phyloP scores from a whole-genome alignment of 805 yeast species.

The Yamadazyma philogaea region DNA sequence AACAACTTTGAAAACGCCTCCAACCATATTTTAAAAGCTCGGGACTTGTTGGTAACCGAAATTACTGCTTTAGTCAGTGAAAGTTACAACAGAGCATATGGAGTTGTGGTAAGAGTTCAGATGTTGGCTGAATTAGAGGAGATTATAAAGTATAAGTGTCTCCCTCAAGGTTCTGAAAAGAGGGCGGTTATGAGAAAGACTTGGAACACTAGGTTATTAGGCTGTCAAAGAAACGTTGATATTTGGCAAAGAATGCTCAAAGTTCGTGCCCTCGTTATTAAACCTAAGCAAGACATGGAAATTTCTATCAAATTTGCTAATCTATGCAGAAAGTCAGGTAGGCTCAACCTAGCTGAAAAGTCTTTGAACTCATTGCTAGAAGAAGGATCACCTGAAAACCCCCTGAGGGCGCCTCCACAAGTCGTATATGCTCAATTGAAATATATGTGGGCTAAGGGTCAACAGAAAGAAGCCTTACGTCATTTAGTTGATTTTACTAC shows the following conservation, averaged over 20 bases:
- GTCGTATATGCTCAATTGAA: conserved; percentile 96
- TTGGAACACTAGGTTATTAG: conserved; percentile 89
- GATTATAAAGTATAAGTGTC: conserved; percentile 80
- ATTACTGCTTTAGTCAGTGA: conserved; percentile 92
- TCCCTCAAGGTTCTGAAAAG: conserved; percentile 80
- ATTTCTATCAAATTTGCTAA: conserved; percentile 99
- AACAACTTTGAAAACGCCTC: conserved; percentile 82
- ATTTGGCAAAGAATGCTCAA: conserved; percentile 97
- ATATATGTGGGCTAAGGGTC: conserved; percentile 95
- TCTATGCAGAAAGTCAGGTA: conserved; percentile 88
- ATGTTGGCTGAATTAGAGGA: conserved; percentile 97
- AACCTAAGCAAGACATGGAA: conserved; percentile 94
- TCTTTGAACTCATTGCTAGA: conserved; percentile 78
- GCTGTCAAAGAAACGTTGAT: conserved; percentile 95
- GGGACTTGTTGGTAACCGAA: conserved; percentile 88
- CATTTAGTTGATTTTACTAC: conserved; percentile 89
- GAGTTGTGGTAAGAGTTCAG: conserved; percentile 94
- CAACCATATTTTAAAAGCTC: conserved; percentile 73
- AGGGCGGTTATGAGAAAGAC: conserved; percentile 79
- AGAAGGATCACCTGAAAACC: conserved; percentile 58
- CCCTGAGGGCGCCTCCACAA: conserved; percentile 89
- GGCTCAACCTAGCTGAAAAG: conserved; percentile 89
- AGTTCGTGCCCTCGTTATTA: conserved; percentile 87
- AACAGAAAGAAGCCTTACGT: conserved; percentile 77
- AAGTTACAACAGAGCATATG: conserved; percentile 93